phyloP scores from a whole-genome alignment of 257 asterid genomes.

The Fraxinus americana region DNA sequence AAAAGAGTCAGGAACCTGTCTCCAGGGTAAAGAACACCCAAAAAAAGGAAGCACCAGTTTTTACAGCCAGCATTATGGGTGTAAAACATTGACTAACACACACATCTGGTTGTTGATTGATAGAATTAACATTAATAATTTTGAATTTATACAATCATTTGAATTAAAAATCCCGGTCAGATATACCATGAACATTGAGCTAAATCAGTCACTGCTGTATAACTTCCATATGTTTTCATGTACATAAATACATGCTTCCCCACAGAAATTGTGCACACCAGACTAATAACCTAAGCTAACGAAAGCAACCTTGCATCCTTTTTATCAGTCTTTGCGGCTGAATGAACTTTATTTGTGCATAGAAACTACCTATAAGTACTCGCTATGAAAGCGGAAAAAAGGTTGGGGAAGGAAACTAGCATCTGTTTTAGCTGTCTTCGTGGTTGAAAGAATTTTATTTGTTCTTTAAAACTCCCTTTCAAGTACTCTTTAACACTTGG shows the following conservation, averaged over 20 bases:
- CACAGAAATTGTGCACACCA: not conserved
- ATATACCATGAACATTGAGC: not conserved
- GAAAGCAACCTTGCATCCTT: too few relatives aligned
- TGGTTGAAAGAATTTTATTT: not conserved
- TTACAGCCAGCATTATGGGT: not conserved
- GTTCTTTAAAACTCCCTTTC: not conserved
- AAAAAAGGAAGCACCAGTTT: not conserved
- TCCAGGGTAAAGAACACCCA: not conserved
- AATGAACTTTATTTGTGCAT: not conserved
- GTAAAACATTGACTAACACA: not conserved
- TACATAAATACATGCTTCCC: not conserved
- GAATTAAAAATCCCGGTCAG: not conserved
- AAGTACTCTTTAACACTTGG: not conserved
- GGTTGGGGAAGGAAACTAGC: not conserved
- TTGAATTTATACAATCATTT: not conserved
- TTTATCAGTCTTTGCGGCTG: not conserved
- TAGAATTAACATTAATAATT: too few relatives aligned
- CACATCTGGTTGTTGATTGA: not conserved
- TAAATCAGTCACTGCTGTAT: not conserved
- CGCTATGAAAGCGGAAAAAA: not conserved
- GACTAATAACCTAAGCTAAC: not conserved
- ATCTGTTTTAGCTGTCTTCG: not conserved
- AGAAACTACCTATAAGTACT: not conserved
- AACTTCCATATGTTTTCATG: not conserved
- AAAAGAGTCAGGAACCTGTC: not conserved